Percentiles rank a stretch among this genome's conserved stretches.
Evolutionary conservation across 164 flowering plant genomes (phyloP).

Genomic region (Litsea cubeba): DNA sequence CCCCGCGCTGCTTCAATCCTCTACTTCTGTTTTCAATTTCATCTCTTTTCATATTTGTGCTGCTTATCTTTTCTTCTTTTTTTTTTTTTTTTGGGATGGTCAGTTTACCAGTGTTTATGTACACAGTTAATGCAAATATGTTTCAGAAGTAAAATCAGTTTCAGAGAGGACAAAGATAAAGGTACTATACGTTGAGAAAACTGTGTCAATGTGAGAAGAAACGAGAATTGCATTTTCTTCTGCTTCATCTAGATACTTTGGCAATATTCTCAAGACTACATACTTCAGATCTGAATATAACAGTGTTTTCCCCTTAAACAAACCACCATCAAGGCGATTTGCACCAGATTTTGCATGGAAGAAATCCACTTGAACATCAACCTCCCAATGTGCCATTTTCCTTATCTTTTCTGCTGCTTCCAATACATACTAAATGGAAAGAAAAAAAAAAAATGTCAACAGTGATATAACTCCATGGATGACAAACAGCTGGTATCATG

Average conservation of each 20-base stretch:
- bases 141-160: background rate
- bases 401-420: conserved; percentile 55
- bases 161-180: conserved; percentile 10
- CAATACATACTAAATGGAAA: conserved; percentile 58
- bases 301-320: conserved; percentile 76
- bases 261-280: conserved; percentile 65
- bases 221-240: conserved; percentile 78
- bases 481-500: background rate
- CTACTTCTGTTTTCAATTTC: background rate
- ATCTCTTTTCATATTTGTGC: too few species aligned
- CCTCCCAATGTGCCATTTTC: conserved; percentile 87
- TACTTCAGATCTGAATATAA: conserved; percentile 83
- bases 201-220: conserved; percentile 95
- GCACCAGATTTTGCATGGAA: conserved; percentile 74
- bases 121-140: background rate
- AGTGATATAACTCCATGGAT: conserved; percentile 1
- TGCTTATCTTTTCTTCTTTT: background rate
- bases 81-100: background rate
- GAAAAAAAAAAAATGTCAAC: conserved; percentile 2
- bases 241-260: conserved; percentile 67
- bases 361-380: conserved; percentile 75
- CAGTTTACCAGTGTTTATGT: background rate
- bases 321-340: conserved; percentile 59
- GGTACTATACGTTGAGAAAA: conserved; percentile 73
- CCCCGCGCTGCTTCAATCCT: too few species aligned